A percentile compares a stretch with the other conserved stretches of the same genome.
phyloP scores from a whole-genome alignment of 1,284 basidiomycete genomes.

The Rhodotorula mucilaginosa region DNA sequence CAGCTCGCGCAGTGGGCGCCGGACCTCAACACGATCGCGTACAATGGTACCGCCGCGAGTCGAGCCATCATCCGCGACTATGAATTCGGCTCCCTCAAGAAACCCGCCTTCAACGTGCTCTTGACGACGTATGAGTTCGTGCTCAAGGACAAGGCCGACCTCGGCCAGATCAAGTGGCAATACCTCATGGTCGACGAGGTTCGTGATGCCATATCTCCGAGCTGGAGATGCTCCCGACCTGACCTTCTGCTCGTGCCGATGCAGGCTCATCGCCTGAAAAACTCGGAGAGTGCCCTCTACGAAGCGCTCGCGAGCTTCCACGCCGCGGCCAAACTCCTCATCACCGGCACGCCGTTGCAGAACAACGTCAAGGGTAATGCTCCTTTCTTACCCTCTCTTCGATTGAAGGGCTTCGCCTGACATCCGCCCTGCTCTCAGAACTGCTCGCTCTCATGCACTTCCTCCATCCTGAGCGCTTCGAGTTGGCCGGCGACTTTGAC shows the following conservation, averaged over 20 bases:
- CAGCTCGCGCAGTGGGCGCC: conserved; percentile 96
- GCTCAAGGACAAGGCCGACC: conserved; percentile 82
- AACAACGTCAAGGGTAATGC: conserved; percentile 92
- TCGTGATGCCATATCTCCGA: conserved; percentile 34
- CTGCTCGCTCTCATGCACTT: conserved; percentile 97
- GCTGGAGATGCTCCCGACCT: background rate
- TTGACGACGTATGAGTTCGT: conserved; percentile 97
- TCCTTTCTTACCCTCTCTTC: conserved; percentile 4
- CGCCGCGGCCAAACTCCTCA: conserved; percentile 86
- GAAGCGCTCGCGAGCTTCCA: conserved; percentile 87
- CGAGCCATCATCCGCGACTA: conserved; percentile 88
- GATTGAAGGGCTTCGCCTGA: background rate
- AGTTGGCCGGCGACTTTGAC: conserved; percentile 84
- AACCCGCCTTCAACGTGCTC: conserved; percentile 92
- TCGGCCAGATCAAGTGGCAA: conserved; percentile 96
- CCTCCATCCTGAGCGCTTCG: conserved; percentile 96
- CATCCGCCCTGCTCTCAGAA: conserved; percentile 57
- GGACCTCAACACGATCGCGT: conserved; percentile 93
- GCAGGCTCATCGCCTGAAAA: conserved; percentile 96
- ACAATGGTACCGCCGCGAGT: conserved; percentile 84
- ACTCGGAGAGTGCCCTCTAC: conserved; percentile 94
- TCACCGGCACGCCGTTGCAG: conserved; percentile 96
- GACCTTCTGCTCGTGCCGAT: background rate
- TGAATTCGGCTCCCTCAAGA: conserved; percentile 80
- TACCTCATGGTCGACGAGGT: conserved; percentile 94